Evolutionary conservation across 352 stramenopile genomes (phyloP), one percentile per base, ranked within the genome.

Genomic region (Pythium pyrilobum): DNA sequence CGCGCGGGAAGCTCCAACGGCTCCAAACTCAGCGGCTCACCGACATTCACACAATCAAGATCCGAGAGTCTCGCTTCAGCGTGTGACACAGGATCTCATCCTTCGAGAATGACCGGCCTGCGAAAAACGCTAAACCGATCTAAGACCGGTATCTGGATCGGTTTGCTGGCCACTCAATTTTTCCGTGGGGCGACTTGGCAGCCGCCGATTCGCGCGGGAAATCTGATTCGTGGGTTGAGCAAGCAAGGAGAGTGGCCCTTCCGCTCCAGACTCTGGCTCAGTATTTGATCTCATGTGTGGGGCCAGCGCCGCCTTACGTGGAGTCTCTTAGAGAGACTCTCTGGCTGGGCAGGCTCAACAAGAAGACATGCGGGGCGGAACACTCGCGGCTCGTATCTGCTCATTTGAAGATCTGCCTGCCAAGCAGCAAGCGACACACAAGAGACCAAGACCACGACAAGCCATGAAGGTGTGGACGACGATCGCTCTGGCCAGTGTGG

Each of bases 191-290:
- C 43, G 15, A 51, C 5, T 62, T 42, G 38, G 44, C 54, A 20
- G 27, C 6, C 3, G 16, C 39, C 52, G 39, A 56, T 56, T 52
- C 39, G 40, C 46, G 21, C 37, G 5, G 10, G 7, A 16, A 36
- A 52, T 64, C 56, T 59, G 56, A 64, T 59, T 64, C 56, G 49
- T 21, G 25, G 31, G 12, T n/a, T n/a, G n/a, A n/a, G n/a, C 32
- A 37, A 37, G 32, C 32, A 37, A 37, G n/a, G n/a, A n/a, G n/a
- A n/a, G n/a, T n/a, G n/a, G n/a, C n/a, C n/a, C n/a, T n/a, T n/a
- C n/a, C n/a, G n/a, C n/a, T n/a, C n/a, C n/a, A n/a, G n/a, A n/a
- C n/a, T n/a, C n/a, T n/a, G n/a, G n/a, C n/a, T n/a, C n/a, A n/a
- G n/a, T n/a, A n/a, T n/a, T n/a, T n/a, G n/a, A n/a, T n/a, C n/a